Base-by-base conservation (phyloP, 176 grass and related monocot genomes). In the Saccharum officinarum region DNA sequence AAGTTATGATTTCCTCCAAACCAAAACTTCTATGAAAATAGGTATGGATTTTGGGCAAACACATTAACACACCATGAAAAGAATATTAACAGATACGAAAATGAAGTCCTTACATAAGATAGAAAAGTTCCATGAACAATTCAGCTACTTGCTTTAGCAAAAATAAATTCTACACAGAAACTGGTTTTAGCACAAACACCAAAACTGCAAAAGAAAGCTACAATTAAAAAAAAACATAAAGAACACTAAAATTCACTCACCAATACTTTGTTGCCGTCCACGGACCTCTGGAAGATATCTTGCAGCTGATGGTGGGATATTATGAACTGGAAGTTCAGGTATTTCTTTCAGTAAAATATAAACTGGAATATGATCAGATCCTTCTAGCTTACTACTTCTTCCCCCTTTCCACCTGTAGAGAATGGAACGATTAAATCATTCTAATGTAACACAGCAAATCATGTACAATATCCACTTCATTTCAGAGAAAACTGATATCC, bases 341-440 rank as follows among this genome's bases (percentile, higher is more conserved):
- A 94, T 79, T 79, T 90, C 86, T 79, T 84, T 89, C 57, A 94
- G 85, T 67, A 89, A 63, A 50, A 94, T 81, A 92, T 88, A 96
- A 86, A 99, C 92, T 81, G 97, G 97, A 82, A 96, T 84, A 93
- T 99, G 97, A 92, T 99, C 97, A 9, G 97, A 99, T 81, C 97
- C 97, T 88, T 99, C 97, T 84, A 99, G 86, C 85, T 94, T 99
- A 85, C 37, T 94, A 46, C 75, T 99, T 83, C 93, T 96, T 57
- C 93, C 97, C 65, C 97, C 97, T 84, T 95, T 94, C 93, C 93
- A 99, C 88, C 97, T 99, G 90, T 63, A 83, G 69, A 83, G 54
- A 88, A 84, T 57, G 65, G n/a, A 86, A 45, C 75, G 50, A 87
- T 68, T 88, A 83, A 65, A 77, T 84, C 11, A 80, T 69, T 64